Base-by-base conservation (phyloP, 768 basidiomycete species). In the Crucibulum laeve region DNA sequence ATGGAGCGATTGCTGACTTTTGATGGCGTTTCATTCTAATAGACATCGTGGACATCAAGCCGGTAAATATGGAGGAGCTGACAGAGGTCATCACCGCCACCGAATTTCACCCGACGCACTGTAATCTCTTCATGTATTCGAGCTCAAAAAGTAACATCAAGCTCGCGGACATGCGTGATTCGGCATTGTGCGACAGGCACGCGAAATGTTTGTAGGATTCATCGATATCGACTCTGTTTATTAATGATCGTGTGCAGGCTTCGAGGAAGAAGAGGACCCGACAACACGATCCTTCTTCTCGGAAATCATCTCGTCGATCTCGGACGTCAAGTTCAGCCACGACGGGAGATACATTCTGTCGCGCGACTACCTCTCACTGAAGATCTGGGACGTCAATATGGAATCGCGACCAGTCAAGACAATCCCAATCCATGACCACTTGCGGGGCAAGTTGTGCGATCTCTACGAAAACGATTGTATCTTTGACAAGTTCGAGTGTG, bases 11-110 rank as follows among this genome's bases (percentile, higher is more conserved):
- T n/a, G 36, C 11, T 21, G 34, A 47, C 30, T 22, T 43, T 35
- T 43, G 32, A 45, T 45, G 4, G 21, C 22, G n/a, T n/a, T 36
- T 38, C 40, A 38, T 50, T 42, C 25, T 40, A 43, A 50, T 30
- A 99, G 96, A 99, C 68, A 98, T 99, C 58, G 94, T 99, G 50
- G 96, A 99, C 65, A 98, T 99, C 80, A 99, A 99, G 63, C 96
- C 96, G 2, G 83, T 91, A 57, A 99, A 99, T 67, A 99, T 99
- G 96, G 96, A 99, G 62, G 96, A 99, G 64, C 76, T 99, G 43
- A 98, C 96, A 13, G 96, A 99, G 63, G 96, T 99, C 61, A 98
- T 99, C 65, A 99, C 96, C n/a, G 91, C 95, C 8, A 92, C 96
- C 38, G 96, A 99, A 68, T 98, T 99, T 68, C 96, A 98, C 61